phyloP scores from a whole-genome alignment of 1,284 basidiomycete species.

The Agroathelia rolfsii region DNA sequence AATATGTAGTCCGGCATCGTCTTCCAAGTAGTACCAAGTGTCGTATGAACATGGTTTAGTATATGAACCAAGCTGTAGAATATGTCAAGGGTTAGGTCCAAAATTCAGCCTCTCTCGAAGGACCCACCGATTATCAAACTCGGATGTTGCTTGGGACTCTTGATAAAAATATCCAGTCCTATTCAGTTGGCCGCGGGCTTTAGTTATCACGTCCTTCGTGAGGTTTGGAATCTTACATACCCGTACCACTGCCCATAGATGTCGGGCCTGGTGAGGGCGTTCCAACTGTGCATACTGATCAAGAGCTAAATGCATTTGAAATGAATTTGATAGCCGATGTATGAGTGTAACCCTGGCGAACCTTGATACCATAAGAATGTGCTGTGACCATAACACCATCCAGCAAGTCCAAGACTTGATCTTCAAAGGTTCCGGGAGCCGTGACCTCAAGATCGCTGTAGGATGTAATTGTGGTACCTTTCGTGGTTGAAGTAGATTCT shows the following conservation, averaged over 20 bases:
- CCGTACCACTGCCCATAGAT: conserved; percentile 20
- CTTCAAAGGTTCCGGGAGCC: conserved; percentile 27
- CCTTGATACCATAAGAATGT: conserved; percentile 25
- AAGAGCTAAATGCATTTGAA: conserved; percentile 16
- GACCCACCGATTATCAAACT: conserved; percentile 22
- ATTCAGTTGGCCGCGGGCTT: too few relatives aligned
- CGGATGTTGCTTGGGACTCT: conserved; percentile 13
- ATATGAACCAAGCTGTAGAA: conserved; percentile 19
- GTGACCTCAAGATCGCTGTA: conserved; percentile 25
- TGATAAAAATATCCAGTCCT: conserved; percentile 11
- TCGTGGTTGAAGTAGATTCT: conserved; percentile 17
- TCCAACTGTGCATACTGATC: conserved; percentile 26
- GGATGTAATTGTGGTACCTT: conserved; percentile 20
- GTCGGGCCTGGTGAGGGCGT: conserved; percentile 21
- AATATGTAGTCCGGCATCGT: conserved; percentile 30
- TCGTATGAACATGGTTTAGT: conserved; percentile 23
- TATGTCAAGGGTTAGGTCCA: too few relatives aligned
- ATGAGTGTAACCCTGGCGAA: conserved; percentile 5
- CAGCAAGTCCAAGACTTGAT: conserved; percentile 26
- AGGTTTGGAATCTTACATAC: too few relatives aligned
- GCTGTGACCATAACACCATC: conserved; percentile 31
- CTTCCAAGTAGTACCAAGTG: conserved; percentile 27
- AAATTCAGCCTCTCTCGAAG: too few relatives aligned
- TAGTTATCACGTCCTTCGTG: too few relatives aligned
- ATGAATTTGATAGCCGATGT: not conserved